Base-by-base conservation (phyloP, 768 basidiomycete genomes). In the Mycena capillaripes region DNA sequence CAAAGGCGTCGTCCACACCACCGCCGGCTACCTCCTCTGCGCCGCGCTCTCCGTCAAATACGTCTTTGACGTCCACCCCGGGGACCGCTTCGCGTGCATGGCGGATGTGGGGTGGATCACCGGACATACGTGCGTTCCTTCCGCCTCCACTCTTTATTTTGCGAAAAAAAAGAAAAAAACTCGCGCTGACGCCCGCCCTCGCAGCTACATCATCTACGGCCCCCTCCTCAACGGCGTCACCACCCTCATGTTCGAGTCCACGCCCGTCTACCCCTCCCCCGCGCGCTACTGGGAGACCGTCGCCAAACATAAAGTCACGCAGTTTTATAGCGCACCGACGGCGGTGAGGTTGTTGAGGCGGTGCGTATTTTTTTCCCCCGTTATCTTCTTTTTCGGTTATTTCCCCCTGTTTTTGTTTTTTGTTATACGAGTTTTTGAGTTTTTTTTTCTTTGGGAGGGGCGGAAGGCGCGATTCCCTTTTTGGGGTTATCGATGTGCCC, bases 31-130 rank as follows among this genome's bases (percentile, higher is more conserved):
- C 85, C 91, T 97, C 69, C 94, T 99, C 63, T 91, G 97, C 76
- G 96, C 95, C 0, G 91, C 95, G 1, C 79, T 98, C 70, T 97
- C 97, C 29, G 91, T 98, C 82, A 98, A 98, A 85, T 98, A 97
- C 81, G 95, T 98, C 73, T 99, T 98, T 79, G 97, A 99, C 81
- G 90, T 98, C 25, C 97, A 99, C 82, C 92, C 93, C n/a, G 96
- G 95, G 70, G 97, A 98, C 85, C 92, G 89, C 76, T 98, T 97
- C 81, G 98, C 93, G 1, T 99, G 97, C 86, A 97, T 98, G 97
- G 97, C 97, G 68, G 97, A 99, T 79, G 89, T 99, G 62, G 97
- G 97, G 77, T 99, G 97, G 97, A 97, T 99, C 85, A 99, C 97
- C 3, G 97, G 97, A 21, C 96, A 98, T 84, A 95, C 94, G 84